These are phyloP conservation scores for Euphorbia celastroides DNA, from an alignment of 441 rosid species.

Conservation along the genomic window DNA sequence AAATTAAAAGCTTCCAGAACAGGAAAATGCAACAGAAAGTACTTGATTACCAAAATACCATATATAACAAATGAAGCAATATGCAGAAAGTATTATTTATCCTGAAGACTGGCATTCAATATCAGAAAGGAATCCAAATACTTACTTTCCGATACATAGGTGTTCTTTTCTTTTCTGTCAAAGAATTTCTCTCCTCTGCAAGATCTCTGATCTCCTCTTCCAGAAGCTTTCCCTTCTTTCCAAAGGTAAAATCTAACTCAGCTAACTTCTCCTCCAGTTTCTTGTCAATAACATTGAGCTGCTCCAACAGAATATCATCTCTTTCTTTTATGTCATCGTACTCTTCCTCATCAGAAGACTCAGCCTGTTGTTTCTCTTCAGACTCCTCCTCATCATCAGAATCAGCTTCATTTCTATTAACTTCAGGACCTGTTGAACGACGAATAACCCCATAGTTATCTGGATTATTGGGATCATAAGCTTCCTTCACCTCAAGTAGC, in stretches of 20 bases:
- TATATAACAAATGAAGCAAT: not conserved
- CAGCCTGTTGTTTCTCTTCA: slow-evolving; percentile 27
- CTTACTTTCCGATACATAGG: slow-evolving; percentile 80
- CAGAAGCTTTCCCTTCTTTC: slow-evolving; percentile 79
- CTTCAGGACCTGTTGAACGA: slow-evolving; percentile 36
- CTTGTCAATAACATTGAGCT: slow-evolving; percentile 74
- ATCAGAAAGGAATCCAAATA: slow-evolving; percentile 8
- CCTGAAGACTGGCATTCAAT: not conserved
- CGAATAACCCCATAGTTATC: slow-evolving; percentile 63
- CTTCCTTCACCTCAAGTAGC: slow-evolving; percentile 77
- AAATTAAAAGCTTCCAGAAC: not conserved
- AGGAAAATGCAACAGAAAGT: not conserved
- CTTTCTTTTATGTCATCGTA: slow-evolving; percentile 92
- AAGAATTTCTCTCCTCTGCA: slow-evolving; percentile 86
- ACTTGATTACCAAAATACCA: not conserved
- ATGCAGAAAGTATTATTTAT: not conserved
- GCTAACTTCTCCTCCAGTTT: slow-evolving; percentile 79
- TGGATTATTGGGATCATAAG: slow-evolving; percentile 81
- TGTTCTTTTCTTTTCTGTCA: slow-evolving; percentile 78
- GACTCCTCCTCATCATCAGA: not conserved
- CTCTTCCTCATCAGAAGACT: slow-evolving; percentile 59
- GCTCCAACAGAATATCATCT: slow-evolving; percentile 67
- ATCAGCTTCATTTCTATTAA: slow-evolving; percentile 10
- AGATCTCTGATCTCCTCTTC: slow-evolving; percentile 91
- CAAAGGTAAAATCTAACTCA: slow-evolving; percentile 83